A percentile compares a stretch with the other conserved stretches of the same genome.
phyloP scores from a whole-genome alignment of 208 protist genomes.

The Kentomonas sorsogonicus region DNA sequence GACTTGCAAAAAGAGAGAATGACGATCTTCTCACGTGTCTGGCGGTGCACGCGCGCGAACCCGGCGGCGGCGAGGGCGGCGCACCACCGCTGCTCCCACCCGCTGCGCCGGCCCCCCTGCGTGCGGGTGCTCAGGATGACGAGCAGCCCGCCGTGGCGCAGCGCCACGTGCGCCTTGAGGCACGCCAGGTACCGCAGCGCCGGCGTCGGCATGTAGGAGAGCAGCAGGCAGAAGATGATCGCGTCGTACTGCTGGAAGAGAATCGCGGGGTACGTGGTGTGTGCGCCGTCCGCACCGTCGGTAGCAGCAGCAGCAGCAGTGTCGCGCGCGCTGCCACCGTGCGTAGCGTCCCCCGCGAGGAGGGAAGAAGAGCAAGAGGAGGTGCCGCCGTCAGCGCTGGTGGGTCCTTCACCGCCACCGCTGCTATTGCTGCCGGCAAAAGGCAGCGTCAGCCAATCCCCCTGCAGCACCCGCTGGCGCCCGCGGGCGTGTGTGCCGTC shows the following conservation, averaged over 20 bases:
- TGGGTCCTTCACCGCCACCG: background rate
- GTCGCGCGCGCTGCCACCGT: too few species aligned
- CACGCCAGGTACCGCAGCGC: constrained; percentile 70
- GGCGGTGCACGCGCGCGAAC: constrained; percentile 62
- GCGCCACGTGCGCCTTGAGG: constrained; percentile 64
- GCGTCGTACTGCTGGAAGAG: constrained; percentile 45
- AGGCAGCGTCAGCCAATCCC: constrained; percentile 56
- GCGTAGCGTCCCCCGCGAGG: too few species aligned
- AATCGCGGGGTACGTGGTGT: constrained; percentile 8
- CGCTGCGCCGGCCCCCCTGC: constrained; percentile 44
- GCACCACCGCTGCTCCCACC: constrained; percentile 71
- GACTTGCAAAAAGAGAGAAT: constrained; percentile 64
- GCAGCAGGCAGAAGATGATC: constrained; percentile 79
- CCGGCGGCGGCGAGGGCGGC: constrained; percentile 50
- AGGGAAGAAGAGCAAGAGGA: background rate
- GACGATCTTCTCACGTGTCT: constrained; percentile 62
- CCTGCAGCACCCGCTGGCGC: constrained; percentile 20
- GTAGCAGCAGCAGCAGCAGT: too few species aligned
- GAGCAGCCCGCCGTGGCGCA: constrained; percentile 65
- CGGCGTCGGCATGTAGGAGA: constrained; percentile 80
- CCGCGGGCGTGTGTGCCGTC: background rate
- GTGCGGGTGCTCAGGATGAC: constrained; percentile 84
- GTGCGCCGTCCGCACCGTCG: too few species aligned
- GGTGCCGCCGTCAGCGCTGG: background rate
- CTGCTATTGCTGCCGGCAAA: constrained; percentile 22